A percentile compares a stretch with the other conserved stretches of the same genome.
Conservation (phyloP, 495 filamentous ascomycete genomes). For the Cairneyella variabilis region DNA sequence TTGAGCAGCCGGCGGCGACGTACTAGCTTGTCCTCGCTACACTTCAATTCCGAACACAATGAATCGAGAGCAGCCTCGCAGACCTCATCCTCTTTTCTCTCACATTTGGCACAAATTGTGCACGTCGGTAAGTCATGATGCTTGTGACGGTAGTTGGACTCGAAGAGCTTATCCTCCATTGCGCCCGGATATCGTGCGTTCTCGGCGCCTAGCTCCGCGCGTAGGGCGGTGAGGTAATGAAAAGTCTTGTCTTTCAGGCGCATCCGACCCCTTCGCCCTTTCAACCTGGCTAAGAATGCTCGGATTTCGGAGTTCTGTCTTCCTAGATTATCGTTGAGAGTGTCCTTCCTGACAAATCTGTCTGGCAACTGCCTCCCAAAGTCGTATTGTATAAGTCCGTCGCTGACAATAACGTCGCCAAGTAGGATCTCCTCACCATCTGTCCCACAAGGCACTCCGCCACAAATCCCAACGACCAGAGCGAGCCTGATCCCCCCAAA, state of each 20-base stretch:
- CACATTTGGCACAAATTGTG: not conserved
- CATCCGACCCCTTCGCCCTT: constrained; percentile 15
- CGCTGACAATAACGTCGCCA: constrained; percentile 45
- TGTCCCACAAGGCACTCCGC: constrained; percentile 31
- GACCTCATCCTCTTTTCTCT: not conserved
- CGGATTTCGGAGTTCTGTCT: constrained; percentile 30
- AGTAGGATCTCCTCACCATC: constrained; percentile 29
- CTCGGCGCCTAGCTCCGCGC: too few species aligned
- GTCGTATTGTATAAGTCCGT: constrained; percentile 35
- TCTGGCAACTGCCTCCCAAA: constrained; percentile 33
- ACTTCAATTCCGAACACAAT: not conserved
- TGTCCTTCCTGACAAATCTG: constrained; percentile 28
- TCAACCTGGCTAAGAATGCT: constrained; percentile 24
- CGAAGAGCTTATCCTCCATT: not conserved
- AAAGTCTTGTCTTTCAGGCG: constrained; percentile 18
- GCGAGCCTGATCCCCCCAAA: constrained; percentile 35
- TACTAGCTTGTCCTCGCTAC: not conserved
- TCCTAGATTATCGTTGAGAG: constrained; percentile 25
- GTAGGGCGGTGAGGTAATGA: constrained; percentile 12
- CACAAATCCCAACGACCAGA: constrained; percentile 43
- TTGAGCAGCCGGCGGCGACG: not conserved
- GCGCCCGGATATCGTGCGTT: constrained; percentile 23
- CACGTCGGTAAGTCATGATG: constrained; percentile 23
- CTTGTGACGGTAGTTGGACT: constrained; percentile 31
- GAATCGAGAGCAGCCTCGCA: not conserved